These are phyloP conservation scores for Tolypocladium amazonense DNA, from an alignment of 2,329 filamentous ascomycete genomes.

Conservation along the genomic window DNA sequence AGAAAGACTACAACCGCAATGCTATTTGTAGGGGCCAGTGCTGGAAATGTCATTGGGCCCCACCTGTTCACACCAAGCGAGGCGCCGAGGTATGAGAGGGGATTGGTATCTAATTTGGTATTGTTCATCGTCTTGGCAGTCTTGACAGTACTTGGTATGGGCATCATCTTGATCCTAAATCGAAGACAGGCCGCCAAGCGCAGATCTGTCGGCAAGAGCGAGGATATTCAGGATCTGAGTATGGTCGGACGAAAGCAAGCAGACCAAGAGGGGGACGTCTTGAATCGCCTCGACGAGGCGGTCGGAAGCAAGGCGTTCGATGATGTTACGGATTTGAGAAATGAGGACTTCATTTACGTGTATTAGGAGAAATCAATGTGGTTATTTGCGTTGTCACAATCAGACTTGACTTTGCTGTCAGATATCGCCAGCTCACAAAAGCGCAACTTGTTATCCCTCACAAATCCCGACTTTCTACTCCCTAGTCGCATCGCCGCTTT, in stretches of 20 bases:
- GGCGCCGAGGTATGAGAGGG: conserved; percentile 30
- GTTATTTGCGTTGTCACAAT: neutral
- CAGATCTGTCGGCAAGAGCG: conserved; percentile 48
- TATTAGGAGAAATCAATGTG: conserved; percentile 14
- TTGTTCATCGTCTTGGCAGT: conserved; percentile 49
- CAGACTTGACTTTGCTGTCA: too few species aligned
- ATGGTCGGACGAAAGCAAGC: conserved; percentile 26
- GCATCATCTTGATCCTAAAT: conserved; percentile 44
- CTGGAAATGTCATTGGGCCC: conserved; percentile 57
- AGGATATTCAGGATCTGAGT: conserved; percentile 46
- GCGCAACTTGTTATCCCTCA: too few species aligned
- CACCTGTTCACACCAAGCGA: conserved; percentile 48
- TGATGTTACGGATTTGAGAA: conserved; percentile 52
- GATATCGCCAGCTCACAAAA: too few species aligned
- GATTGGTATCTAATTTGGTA: conserved; percentile 47
- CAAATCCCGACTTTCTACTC: too few species aligned
- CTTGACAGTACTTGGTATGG: conserved; percentile 29
- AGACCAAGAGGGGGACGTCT: conserved; percentile 3
- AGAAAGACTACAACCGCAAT: conserved; percentile 55
- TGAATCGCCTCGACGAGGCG: conserved; percentile 4
- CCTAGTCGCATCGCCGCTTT: too few species aligned
- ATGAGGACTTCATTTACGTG: conserved; percentile 55
- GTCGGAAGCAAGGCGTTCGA: conserved; percentile 18
- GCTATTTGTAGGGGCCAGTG: conserved; percentile 54
- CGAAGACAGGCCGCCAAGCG: conserved; percentile 36